A percentile compares a stretch with the other conserved stretches of the same genome.
Conservation (phyloP, 2,329 filamentous ascomycete species). For the Ophiostoma pallidulum region DNA sequence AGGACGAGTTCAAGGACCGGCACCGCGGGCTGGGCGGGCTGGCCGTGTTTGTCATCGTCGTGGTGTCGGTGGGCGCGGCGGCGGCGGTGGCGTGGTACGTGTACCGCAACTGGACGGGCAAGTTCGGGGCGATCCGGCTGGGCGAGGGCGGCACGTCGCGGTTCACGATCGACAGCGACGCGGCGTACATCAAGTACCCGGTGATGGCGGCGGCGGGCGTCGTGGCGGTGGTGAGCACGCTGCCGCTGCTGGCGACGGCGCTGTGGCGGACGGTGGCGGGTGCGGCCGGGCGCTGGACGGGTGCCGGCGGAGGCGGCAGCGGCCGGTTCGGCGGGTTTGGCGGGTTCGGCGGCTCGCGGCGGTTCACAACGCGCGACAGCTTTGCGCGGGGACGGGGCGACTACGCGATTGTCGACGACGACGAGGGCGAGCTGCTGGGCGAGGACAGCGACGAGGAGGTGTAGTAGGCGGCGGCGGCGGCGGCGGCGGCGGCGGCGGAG, state of each 20-base stretch:
- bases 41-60: constrained; percentile 66
- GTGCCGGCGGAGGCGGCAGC: constrained; percentile 32
- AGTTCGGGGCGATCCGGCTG: constrained; percentile 85
- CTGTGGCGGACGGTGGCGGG: constrained; percentile 58
- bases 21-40: constrained; percentile 62
- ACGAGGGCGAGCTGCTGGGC: constrained; percentile 88
- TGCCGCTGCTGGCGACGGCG: constrained; percentile 63
- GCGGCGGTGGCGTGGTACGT: constrained; percentile 72
- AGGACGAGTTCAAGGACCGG: constrained; percentile 63
- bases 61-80: constrained; percentile 65
- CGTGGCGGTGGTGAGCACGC: constrained; percentile 47
- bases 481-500: no score
- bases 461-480: no score
- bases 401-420: constrained; percentile 80
- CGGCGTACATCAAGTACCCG: constrained; percentile 72
- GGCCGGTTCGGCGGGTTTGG: constrained; percentile 35
- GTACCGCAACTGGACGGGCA: constrained; percentile 74
- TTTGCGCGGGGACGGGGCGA: constrained; percentile 83
- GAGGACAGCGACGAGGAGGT: constrained; percentile 91
- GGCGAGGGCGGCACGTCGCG: constrained; percentile 50
- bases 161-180: constrained; percentile 50
- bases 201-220: constrained; percentile 61
- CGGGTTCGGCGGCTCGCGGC: constrained; percentile 49
- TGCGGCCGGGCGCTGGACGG: constrained; percentile 36
- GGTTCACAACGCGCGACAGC: constrained; percentile 80